Percentiles rank a stretch among this genome's conserved stretches.
These are phyloP conservation scores for Stagonosporopsis chrysanthemi DNA, from an alignment of 2,329 filamentous ascomycete species.

Conservation along the genomic window DNA sequence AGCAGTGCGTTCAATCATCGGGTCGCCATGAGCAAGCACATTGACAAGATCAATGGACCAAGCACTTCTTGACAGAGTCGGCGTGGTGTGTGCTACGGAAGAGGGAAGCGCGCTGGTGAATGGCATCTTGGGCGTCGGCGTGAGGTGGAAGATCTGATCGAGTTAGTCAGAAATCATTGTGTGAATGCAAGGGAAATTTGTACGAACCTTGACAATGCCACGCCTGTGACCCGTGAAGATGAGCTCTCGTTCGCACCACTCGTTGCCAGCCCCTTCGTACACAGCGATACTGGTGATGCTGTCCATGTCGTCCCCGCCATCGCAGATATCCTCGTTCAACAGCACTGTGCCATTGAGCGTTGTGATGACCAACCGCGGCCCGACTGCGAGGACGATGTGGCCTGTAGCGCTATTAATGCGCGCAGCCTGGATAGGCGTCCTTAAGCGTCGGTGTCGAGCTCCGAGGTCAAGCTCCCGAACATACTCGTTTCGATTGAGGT, in stretches of 20 bases:
- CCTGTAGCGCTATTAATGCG: conserved; percentile 90
- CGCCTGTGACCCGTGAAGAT: conserved; percentile 87
- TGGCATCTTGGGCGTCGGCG: conserved; percentile 59
- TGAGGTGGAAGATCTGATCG: conserved; percentile 63
- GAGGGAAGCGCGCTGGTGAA: conserved; percentile 50
- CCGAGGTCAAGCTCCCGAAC: conserved; percentile 72
- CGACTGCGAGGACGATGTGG: conserved; percentile 85
- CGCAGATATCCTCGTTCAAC: conserved; percentile 81
- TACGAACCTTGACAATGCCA: conserved; percentile 75
- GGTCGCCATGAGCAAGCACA: conserved; percentile 80
- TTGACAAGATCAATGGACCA: conserved; percentile 84
- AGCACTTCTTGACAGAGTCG: background rate
- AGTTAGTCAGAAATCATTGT: conserved; percentile 22
- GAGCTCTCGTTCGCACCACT: conserved; percentile 87
- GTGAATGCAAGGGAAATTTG: background rate
- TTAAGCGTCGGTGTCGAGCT: conserved; percentile 29
- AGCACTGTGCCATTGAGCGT: conserved; percentile 87
- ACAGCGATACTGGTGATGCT: conserved; percentile 84
- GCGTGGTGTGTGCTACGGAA: background rate
- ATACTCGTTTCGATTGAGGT: conserved; percentile 88
- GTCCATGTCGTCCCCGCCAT: conserved; percentile 67
- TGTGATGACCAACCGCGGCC: conserved; percentile 77
- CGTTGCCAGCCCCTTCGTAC: conserved; percentile 88
- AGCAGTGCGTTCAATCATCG: conserved; percentile 53
- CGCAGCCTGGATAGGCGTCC: conserved; percentile 68